Conservation (phyloP, 306 rosid genomes). For the Fagus sylvatica region DNA sequence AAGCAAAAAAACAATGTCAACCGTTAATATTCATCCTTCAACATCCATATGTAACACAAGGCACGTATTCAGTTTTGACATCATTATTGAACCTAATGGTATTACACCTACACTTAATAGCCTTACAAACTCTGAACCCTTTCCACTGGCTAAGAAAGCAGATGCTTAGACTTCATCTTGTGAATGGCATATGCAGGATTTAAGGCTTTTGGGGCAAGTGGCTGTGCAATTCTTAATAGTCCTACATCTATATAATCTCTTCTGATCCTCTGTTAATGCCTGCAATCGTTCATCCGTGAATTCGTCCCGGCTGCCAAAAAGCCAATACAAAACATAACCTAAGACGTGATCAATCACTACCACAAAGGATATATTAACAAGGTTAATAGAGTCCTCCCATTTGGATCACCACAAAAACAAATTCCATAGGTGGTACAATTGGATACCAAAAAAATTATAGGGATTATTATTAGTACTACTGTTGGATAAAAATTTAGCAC, state of each 20-base stretch:
- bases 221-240: conserved; percentile 37
- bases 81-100: too few relatives aligned
- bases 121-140: background rate
- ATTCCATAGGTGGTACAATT: too few relatives aligned
- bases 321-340: background rate
- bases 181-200: conserved; percentile 43
- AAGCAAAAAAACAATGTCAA: too few relatives aligned
- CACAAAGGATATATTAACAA: background rate
- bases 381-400: background rate
- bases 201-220: conserved; percentile 40
- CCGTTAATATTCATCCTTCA: too few relatives aligned
- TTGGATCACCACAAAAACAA: background rate
- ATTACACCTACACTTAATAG: background rate
- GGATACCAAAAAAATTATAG: too few relatives aligned
- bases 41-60: too few relatives aligned
- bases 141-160: background rate
- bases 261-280: conserved; percentile 34
- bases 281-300: conserved; percentile 27
- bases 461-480: too few relatives aligned
- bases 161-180: conserved; percentile 38
- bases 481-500: background rate
- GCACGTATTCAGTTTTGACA: too few relatives aligned
- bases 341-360: too few relatives aligned
- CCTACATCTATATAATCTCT: conserved; percentile 27
- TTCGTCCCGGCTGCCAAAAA: conserved; percentile 30